phyloP scores from a whole-genome alignment of 768 basidiomycete species.

The Mycena haematopus region DNA sequence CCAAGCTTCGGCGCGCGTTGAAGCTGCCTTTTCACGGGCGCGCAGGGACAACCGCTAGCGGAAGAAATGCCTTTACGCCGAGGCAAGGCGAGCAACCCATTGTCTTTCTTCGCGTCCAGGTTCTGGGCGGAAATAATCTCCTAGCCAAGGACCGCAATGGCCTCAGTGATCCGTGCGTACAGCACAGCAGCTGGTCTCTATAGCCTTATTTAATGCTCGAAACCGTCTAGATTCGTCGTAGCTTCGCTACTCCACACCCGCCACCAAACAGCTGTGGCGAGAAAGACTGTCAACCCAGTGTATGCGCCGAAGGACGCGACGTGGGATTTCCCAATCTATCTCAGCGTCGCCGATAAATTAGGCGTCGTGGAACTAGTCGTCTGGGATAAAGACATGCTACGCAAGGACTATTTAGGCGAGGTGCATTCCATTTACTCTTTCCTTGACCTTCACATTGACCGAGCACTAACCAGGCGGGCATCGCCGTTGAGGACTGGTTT shows the following conservation, averaged over 20 bases:
- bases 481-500: constrained; percentile 89
- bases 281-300: constrained; percentile 71
- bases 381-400: constrained; percentile 92
- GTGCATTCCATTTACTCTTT: no score
- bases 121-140: constrained; percentile 68
- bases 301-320: constrained; percentile 77
- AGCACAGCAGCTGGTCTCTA: not conserved
- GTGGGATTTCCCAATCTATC: constrained; percentile 88
- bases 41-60: constrained; percentile 9
- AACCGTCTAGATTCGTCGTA: constrained; percentile 66
- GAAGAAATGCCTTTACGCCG: constrained; percentile 42
- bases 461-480: constrained; percentile 51
- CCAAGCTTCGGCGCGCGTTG: constrained; percentile 28
- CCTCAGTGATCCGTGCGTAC: constrained; percentile 78
- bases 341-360: constrained; percentile 73
- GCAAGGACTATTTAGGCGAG: constrained; percentile 92
- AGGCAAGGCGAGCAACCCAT: constrained; percentile 68
- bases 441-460: no score
- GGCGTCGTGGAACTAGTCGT: constrained; percentile 84
- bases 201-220: not conserved
- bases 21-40: constrained; percentile 23
- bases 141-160: constrained; percentile 70
- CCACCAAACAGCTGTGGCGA: constrained; percentile 77
- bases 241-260: constrained; percentile 64
- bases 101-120: constrained; percentile 70